Conservation (phyloP, 768 basidiomycete genomes). For the Strobilomyces confusus region DNA sequence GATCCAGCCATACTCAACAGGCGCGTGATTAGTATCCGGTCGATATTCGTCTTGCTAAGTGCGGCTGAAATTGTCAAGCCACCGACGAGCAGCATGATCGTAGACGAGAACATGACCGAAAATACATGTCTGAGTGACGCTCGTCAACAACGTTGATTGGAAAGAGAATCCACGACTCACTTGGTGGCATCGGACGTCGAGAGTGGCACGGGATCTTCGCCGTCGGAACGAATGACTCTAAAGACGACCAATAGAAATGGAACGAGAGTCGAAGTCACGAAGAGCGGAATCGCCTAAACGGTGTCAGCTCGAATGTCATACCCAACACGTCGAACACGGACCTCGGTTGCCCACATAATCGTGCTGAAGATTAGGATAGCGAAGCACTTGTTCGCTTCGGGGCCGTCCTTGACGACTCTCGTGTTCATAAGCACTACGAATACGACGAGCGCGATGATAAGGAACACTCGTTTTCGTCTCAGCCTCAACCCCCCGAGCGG, state of each 20-base stretch:
- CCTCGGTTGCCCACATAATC: slow-evolving; percentile 97
- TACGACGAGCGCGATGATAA: slow-evolving; percentile 51
- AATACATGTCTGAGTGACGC: slow-evolving; percentile 68
- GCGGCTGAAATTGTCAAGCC: no score
- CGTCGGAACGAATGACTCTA: no score
- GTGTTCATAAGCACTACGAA: slow-evolving; percentile 62
- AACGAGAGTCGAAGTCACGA: slow-evolving; percentile 66
- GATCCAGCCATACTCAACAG: not conserved
- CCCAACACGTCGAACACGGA: slow-evolving; percentile 20
- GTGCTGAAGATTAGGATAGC: slow-evolving; percentile 89
- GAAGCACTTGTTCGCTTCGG: slow-evolving; percentile 83
- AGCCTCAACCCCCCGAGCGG: slow-evolving; percentile 65
- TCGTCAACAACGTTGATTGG: not conserved
- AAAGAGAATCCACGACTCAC: slow-evolving; percentile 40
- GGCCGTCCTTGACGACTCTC: slow-evolving; percentile 48
- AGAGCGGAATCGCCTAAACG: slow-evolving; percentile 88
- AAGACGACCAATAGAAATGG: no score
- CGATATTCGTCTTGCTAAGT: no score
- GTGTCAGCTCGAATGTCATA: not conserved
- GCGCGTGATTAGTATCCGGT: not conserved
- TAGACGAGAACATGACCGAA: slow-evolving; percentile 94
- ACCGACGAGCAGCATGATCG: no score
- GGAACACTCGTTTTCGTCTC: slow-evolving; percentile 57
- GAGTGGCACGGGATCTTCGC: slow-evolving; percentile 49
- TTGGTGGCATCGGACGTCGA: slow-evolving; percentile 72